Percentiles rank a stretch among this genome's conserved stretches.
Conservation (phyloP, 345 rosid species). For the Bretschneidera sinensis region DNA sequence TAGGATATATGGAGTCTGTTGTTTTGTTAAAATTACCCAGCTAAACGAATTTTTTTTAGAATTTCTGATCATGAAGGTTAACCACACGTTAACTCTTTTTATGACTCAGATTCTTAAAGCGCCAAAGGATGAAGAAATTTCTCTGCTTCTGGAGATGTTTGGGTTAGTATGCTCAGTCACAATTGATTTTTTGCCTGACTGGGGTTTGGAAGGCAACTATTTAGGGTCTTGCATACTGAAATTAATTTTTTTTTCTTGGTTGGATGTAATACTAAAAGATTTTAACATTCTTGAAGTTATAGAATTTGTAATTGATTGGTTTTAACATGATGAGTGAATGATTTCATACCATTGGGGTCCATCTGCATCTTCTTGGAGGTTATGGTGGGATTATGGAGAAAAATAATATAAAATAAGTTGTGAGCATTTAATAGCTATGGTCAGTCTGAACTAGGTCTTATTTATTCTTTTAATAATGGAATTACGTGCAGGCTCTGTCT, state of each 20-base stretch:
- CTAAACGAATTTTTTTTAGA: conserved; percentile 5
- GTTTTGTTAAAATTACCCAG: background rate
- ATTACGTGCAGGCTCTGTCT: conserved; percentile 59
- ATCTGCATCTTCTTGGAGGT: no score
- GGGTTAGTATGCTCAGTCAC: conserved; percentile 42
- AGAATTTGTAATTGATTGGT: background rate
- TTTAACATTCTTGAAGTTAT: background rate
- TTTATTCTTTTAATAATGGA: background rate
- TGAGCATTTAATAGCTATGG: background rate
- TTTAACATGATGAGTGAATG: conserved; percentile 3
- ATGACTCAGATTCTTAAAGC: conserved; percentile 87
- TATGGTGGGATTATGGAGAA: conserved; percentile 2
- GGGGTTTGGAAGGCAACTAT: background rate
- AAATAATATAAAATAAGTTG: background rate
- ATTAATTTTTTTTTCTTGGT: background rate
- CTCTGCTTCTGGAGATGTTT: conserved; percentile 79
- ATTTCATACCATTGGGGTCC: no score
- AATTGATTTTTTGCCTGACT: conserved; percentile 3
- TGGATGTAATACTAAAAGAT: no score
- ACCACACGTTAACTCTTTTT: conserved; percentile 18
- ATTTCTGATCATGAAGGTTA: conserved; percentile 17
- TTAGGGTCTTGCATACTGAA: background rate
- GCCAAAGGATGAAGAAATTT: conserved; percentile 84
- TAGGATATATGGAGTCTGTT: background rate
- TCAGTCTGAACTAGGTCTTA: conserved; percentile 6